phyloP scores from a whole-genome alignment of 768 basidiomycete species.

The Tylopilus rubrobrunneus region DNA sequence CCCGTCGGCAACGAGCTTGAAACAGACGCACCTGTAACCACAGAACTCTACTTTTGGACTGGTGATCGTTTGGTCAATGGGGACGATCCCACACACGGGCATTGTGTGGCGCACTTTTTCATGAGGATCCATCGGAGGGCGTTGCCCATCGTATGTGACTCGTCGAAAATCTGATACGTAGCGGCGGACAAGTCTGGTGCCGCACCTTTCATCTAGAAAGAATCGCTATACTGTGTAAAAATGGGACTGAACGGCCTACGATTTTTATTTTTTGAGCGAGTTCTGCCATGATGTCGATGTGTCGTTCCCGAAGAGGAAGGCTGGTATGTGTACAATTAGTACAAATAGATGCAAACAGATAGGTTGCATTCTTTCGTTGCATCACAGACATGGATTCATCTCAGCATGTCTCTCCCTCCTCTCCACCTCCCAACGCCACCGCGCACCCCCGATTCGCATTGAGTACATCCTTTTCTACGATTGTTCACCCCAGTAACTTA shows the following conservation, averaged over 20 bases:
- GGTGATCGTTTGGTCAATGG: conserved; percentile 28
- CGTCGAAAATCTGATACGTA: conserved; percentile 89
- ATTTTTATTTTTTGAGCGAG: conserved; percentile 30
- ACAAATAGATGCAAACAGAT: too few relatives aligned
- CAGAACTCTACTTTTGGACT: conserved; percentile 98
- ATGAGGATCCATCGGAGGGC: conserved; percentile 96
- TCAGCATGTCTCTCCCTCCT: too few relatives aligned
- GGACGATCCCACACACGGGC: neutral
- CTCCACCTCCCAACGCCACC: too few relatives aligned
- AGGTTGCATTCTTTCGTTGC: too few relatives aligned
- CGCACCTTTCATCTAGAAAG: conserved; percentile 76
- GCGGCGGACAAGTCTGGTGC: conserved; percentile 79
- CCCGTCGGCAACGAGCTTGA: conserved; percentile 15
- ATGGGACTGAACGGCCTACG: conserved; percentile 15
- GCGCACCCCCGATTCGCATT: too few relatives aligned
- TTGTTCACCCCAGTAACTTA: too few relatives aligned
- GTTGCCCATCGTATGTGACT: conserved; percentile 96
- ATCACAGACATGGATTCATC: too few relatives aligned
- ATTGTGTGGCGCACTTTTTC: conserved; percentile 76
- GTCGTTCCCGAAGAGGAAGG: conserved; percentile 5
- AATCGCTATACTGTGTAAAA: conserved; percentile 9
- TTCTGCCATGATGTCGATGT: conserved; percentile 23
- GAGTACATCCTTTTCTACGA: too few relatives aligned
- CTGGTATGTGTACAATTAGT: too few relatives aligned
- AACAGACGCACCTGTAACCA: conserved; percentile 73